Evolutionary conservation across 169 alveolate genomes (phyloP), one percentile per base, ranked within the genome.

Genomic region (Cystoisospora suis): DNA sequence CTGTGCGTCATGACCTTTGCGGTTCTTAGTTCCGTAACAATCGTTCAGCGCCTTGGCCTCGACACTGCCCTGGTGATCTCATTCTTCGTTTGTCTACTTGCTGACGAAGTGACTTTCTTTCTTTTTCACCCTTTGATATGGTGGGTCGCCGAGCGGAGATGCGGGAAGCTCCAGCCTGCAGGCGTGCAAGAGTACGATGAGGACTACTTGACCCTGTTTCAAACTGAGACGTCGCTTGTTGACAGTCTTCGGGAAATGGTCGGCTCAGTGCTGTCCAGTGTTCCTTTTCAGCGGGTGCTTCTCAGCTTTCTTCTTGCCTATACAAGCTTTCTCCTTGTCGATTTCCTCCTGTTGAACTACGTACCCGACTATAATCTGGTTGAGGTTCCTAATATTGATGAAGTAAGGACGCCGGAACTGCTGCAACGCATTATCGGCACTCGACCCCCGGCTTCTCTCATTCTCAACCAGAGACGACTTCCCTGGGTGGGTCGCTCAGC

Each of bases 91-190:
- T 2, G 59, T 56, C 56, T 72, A 40, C 12, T 45, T 45, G 34
- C n/a, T 23, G 70, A 79, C 23, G 70, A 47, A 29, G 40, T 36
- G 34, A 27, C 42, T 69, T 38, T 75, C 91, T 27, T 70, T 93
- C 34, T 44, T 90, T 45, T 94, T 87, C 75, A 85, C 85, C 61
- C 75, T 53, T 5, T 72, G 12, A 81, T 93, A 27, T 94, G 94
- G 93, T 94, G 95, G 94, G 47, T 91, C 4, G 53, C 93, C 23
- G 56, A 89, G 44, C 72, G 95, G 36, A 75, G 96, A 87, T 93
- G 94, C 79, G 96, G 96, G 23, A 81, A 42, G 15, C 38, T 86
- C 42, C 79, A 88, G 49, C 86, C 86, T 7, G 83, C 59, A 32
- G 90, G 90, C 3, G 92, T 91, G 27, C 70, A 40, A 23, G 91